These are phyloP conservation scores for Boletus sp. DNA, from an alignment of 768 basidiomycete genomes.

Conservation along the genomic window DNA sequence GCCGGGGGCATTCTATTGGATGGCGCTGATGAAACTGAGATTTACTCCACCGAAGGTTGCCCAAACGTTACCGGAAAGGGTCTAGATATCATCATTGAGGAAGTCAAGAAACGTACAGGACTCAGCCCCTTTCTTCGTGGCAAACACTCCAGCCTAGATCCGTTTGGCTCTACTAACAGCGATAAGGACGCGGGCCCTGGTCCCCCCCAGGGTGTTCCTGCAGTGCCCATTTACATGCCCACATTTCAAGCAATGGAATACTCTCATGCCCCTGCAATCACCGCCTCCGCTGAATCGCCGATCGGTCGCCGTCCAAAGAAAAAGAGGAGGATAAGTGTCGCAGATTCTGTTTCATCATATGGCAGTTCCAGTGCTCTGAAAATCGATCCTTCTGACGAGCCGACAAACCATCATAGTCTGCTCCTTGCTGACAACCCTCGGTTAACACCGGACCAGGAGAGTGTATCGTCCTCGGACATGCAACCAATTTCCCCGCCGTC, in stretches of 20 bases:
- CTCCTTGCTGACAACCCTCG: constrained; percentile 28
- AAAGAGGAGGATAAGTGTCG: constrained; percentile 35
- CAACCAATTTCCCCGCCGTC: constrained; percentile 31
- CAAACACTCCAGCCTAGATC: constrained; percentile 48
- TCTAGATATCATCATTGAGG: constrained; percentile 46
- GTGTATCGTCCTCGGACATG: constrained; percentile 33
- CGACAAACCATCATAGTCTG: constrained; percentile 16
- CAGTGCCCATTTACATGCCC: constrained; percentile 38
- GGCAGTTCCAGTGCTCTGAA: constrained; percentile 27
- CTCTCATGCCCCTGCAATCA: constrained; percentile 32
- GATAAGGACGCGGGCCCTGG: constrained; percentile 35
- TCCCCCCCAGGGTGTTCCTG: constrained; percentile 18
- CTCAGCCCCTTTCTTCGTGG: constrained; percentile 48
- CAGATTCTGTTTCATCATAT: constrained; percentile 35
- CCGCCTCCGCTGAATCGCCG: constrained; percentile 29
- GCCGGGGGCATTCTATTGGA: constrained; percentile 33
- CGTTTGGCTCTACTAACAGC: constrained; percentile 40
- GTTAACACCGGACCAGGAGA: constrained; percentile 33
- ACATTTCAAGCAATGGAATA: constrained; percentile 40
- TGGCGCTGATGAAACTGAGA: constrained; percentile 20
- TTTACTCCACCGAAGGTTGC: constrained; percentile 31
- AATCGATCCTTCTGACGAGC: constrained; percentile 24
- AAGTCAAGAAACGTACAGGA: constrained; percentile 47
- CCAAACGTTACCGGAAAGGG: constrained; percentile 47
- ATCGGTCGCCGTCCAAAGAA: constrained; percentile 30